These are phyloP conservation scores for Ricinus communis DNA, from an alignment of 345 rosid genomes.

Conservation along the genomic window DNA sequence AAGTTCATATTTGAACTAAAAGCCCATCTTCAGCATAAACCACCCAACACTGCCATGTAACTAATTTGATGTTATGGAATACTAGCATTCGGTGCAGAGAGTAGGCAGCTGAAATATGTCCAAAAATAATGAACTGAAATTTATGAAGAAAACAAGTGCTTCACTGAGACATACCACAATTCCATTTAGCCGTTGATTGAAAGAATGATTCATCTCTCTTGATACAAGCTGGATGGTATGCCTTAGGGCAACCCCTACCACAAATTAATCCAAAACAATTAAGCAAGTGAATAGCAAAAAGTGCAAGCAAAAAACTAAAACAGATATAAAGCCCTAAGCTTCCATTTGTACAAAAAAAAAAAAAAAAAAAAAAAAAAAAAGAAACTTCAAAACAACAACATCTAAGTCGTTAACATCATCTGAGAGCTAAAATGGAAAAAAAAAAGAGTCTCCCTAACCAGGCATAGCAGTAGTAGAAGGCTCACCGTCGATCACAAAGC, in stretches of 20 bases:
- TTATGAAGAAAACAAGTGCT: too few species aligned
- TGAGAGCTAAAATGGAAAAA: background rate
- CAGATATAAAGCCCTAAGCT: background rate
- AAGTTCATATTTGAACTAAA: too few species aligned
- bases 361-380: background rate
- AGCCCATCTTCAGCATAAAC: too few species aligned
- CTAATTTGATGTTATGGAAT: too few species aligned
- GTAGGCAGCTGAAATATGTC: too few species aligned
- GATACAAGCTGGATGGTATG: conserved; percentile 91
- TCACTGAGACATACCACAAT: conserved; percentile 69
- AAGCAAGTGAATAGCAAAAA: too few species aligned
- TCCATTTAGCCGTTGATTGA: conserved; percentile 84
- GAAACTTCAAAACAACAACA: background rate
- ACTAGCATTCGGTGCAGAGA: too few species aligned
- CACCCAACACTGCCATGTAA: too few species aligned
- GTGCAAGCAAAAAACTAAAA: too few species aligned
- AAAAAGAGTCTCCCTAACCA: conserved; percentile 44
- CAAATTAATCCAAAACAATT: background rate
- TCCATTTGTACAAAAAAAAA: conserved; percentile 1
- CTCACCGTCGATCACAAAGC: conserved; percentile 67
- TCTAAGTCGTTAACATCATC: background rate
- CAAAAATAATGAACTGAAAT: too few species aligned
- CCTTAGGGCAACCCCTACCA: conserved; percentile 96
- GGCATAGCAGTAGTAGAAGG: conserved; percentile 3
- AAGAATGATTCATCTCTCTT: conserved; percentile 90